Percentiles rank a stretch among this genome's conserved stretches.
These are phyloP conservation scores for Capronia epimyces DNA, from an alignment of 2,329 filamentous ascomycete species.

Conservation along the genomic window DNA sequence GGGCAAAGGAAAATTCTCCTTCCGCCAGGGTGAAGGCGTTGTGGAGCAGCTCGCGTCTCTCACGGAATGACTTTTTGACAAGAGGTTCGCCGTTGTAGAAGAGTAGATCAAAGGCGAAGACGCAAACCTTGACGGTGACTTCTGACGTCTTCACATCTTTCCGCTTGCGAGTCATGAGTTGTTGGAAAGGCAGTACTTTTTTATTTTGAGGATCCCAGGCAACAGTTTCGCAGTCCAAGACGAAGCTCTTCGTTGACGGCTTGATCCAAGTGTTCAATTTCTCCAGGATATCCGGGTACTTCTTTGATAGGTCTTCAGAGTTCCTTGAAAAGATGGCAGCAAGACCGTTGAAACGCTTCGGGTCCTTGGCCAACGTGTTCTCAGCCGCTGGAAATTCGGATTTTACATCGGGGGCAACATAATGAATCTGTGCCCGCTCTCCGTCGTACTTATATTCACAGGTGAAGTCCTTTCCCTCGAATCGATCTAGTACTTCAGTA, in stretches of 20 bases:
- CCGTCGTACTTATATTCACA: conserved; percentile 99
- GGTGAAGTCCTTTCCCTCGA: conserved; percentile 90
- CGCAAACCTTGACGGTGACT: conserved; percentile 92
- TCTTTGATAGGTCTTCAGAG: conserved; percentile 93
- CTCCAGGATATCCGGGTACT: conserved; percentile 90
- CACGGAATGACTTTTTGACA: conserved; percentile 78
- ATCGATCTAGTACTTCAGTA: conserved; percentile 92
- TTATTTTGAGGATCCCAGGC: conserved; percentile 94
- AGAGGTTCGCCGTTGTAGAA: conserved; percentile 87
- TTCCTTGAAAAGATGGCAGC: conserved; percentile 95
- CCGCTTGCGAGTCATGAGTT: conserved; percentile 94
- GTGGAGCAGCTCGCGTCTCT: conserved; percentile 71
- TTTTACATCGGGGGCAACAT: conserved; percentile 74
- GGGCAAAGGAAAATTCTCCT: conserved; percentile 87
- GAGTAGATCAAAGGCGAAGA: conserved; percentile 91
- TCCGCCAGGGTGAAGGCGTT: conserved; percentile 70
- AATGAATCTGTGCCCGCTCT: conserved; percentile 97
- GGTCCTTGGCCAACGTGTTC: conserved; percentile 59
- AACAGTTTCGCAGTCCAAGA: conserved; percentile 96
- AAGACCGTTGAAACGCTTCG: conserved; percentile 56
- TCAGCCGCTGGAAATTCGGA: conserved; percentile 61
- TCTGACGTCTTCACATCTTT: conserved; percentile 96
- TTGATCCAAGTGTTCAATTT: conserved; percentile 90
- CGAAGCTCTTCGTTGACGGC: conserved; percentile 83
- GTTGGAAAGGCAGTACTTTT: conserved; percentile 94